These are phyloP conservation scores for Triticum dicoccoides DNA, from an alignment of 176 grass and related monocot species.

Conservation along the genomic window DNA sequence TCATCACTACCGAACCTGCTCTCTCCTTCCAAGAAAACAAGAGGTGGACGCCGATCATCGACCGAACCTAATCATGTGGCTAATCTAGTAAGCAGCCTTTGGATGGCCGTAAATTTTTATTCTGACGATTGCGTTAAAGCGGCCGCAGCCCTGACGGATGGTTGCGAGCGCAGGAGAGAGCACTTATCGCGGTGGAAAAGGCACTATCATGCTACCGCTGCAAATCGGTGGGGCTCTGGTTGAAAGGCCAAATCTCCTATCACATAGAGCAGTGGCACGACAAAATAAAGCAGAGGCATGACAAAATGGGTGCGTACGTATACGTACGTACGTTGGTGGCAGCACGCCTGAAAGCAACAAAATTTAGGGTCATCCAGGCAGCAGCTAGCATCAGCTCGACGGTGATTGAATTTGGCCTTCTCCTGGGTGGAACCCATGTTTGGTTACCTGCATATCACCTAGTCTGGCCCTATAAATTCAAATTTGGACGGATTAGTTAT, in stretches of 20 bases:
- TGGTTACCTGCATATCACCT: not conserved
- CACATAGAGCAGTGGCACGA: not conserved
- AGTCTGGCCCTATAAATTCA: too few relatives aligned
- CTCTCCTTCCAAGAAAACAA: not conserved
- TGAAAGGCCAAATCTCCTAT: slow-evolving; percentile 44
- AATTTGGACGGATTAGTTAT: too few relatives aligned
- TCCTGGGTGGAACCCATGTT: too few relatives aligned
- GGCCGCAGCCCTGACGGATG: slow-evolving; percentile 20
- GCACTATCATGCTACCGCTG: not conserved
- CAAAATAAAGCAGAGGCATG: not conserved
- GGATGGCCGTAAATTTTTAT: slow-evolving; percentile 3
- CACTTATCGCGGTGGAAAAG: slow-evolving; percentile 42
- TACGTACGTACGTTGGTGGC: not conserved
- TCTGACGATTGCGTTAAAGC: slow-evolving; percentile 1
- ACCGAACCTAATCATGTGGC: slow-evolving; percentile 28
- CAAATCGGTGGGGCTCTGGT: not conserved
- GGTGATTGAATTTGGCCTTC: slow-evolving; percentile 18
- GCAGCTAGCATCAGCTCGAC: slow-evolving; percentile 1
- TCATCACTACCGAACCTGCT: slow-evolving; percentile 25
- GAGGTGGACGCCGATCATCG: not conserved
- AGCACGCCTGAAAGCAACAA: not conserved
- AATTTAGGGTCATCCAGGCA: not conserved
- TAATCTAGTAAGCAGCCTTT: slow-evolving; percentile 16
- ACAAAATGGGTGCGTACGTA: not conserved
- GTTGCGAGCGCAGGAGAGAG: slow-evolving; percentile 21